Base-by-base conservation (phyloP, 768 basidiomycete genomes). In the Mycena pura region DNA sequence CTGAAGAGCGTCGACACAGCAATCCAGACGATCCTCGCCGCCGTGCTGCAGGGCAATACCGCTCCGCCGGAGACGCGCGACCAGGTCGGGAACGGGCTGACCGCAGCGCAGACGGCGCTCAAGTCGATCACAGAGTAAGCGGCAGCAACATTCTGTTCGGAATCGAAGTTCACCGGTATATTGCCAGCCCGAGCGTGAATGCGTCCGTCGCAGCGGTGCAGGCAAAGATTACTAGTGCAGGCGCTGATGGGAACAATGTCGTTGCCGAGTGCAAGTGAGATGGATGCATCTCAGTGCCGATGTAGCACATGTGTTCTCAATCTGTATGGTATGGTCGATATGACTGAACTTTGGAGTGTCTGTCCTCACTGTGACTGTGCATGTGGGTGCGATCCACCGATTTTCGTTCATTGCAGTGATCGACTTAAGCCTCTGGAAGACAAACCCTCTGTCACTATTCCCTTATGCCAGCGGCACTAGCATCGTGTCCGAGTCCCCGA, bases 11-110 rank as follows among this genome's bases (percentile, higher is more conserved):
- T 73, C 1, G 64, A 70, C 41, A 59, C 43, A n/a, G 74, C 55
- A 5, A 68, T 74, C 36, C 67, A 59, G 15, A 54, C 47, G 32
- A 75, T 75, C 31, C 71, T 73, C 3, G 55, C 45, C 29, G 63
- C 68, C 10, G 45, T 72, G 9, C 32, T 73, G 22, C 36, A 63
- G 25, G 63, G 65, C 1, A 47, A 71, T 22, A 58, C 61, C 5
- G 59, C 72, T 27, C 68, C 70, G n/a, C 67, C 69, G 3, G 56
- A 62, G 21, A 67, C 66, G 19, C 72, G 74, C 53, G 65, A 65
- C 13, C 67, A 69, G 41, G 62, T 68, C 9, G 48, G 51, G 15
- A 28, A 60, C 21, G 74, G 74, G 3, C 43, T 74, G 53, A 58
- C 48, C 14, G 40, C 59, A 10, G 72, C 70, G 2, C 55, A 60